phyloP scores from a whole-genome alignment of 345 rosid genomes.

The Eucalyptus guilfoylei region DNA sequence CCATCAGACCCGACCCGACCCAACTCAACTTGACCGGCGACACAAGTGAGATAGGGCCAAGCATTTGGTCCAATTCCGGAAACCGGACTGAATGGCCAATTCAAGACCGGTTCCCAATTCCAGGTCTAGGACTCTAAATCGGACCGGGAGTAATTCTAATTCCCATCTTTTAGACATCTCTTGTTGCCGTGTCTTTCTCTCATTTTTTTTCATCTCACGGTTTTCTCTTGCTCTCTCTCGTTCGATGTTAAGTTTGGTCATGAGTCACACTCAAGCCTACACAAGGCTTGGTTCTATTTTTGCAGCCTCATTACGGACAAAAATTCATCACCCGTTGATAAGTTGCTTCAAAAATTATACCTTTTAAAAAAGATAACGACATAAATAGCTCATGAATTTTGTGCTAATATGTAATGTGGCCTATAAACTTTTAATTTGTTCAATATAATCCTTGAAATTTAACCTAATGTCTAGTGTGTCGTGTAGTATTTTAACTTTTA shows the following conservation, averaged over 20 bases:
- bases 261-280: accelerated
- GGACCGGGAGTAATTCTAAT: background rate
- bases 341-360: accelerated
- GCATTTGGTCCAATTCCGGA: background rate
- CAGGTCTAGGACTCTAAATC: accelerated
- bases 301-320: accelerated
- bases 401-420: accelerated
- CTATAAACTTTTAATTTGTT: too few species aligned
- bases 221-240: too few species aligned
- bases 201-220: too few species aligned
- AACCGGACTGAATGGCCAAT: background rate
- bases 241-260: too few species aligned
- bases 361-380: accelerated
- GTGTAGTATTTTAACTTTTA: accelerated
- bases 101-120: background rate
- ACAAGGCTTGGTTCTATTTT: too few species aligned
- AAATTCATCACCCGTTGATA: accelerated
- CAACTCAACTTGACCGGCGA: background rate
- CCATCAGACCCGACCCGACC: background rate
- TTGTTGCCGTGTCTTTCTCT: background rate
- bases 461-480: accelerated
- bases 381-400: accelerated
- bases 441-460: accelerated
- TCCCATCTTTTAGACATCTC: background rate
- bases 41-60: accelerated